Base-by-base conservation (phyloP, 306 rosid genomes). In the Argentina anserina region DNA sequence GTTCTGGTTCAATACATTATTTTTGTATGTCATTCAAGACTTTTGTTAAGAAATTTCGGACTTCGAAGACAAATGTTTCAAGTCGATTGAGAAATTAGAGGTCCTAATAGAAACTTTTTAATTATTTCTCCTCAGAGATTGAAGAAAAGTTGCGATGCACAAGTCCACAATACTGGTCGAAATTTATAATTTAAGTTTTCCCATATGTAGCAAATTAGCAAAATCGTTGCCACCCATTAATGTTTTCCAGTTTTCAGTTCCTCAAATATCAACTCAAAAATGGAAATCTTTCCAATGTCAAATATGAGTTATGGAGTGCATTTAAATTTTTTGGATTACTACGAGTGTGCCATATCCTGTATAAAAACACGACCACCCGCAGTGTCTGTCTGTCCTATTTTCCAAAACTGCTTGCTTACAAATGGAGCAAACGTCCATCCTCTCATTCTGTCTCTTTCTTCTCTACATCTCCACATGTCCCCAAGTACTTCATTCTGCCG, bases 381-480 rank as follows among this genome's bases (percentile, higher is more conserved):
- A 11, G 33, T 55, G 37, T 64, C 9, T 55, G 37, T 64, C 9
- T 43, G 15, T 65, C 31, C 49, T 40, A 42, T 11, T 15, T 18
- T 43, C 7, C 36, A 26, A 13, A 56, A 11, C 59, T 46, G 62
- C 62, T 25, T 55, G 73, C 6, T 36, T 70, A 50, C 1, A 52
- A 3, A 70, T 70, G 74, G 74, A 70, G 17, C 58, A 52, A 21
- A 14, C 63, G n/a, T 33, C 63, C 74, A 37, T 50, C 46, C 23
- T 28, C 49, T 50, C 63, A 13, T 69, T 40, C 39, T 69, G 47
- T n/a, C 63, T 69, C 49, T 55, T 69, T 52, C 74, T 69, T 50
- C 17, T 50, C 26, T 69, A 2, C n/a, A 23, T 69, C 25, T 18
- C 63, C 36, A 52, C 63, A 7, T 69, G 28, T 50, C 61, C 49